Base-by-base conservation (phyloP, 352 stramenopile genomes). In the Sclerospora graminicola region DNA sequence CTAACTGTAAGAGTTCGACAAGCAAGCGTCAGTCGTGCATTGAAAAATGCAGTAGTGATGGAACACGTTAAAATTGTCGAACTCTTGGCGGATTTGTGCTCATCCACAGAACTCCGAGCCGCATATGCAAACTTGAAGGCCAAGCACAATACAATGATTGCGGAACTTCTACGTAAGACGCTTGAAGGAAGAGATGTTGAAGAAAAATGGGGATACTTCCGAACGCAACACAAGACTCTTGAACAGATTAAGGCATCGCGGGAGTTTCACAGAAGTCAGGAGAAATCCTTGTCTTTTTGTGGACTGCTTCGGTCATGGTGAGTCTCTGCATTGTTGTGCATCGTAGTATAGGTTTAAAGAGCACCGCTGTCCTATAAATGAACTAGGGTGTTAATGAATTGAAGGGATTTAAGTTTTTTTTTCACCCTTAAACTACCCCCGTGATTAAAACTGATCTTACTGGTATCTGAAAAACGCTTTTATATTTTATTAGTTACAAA, bases 151-250 rank as follows among this genome's bases (percentile, higher is more conserved):
- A 23, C 1, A 0, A 37, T 44, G 30, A 40, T 52, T 5, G 13
- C 37, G 20, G 41, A 57, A 9, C 20, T 57, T 4, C 26, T 57
- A n/a, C 35, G 36, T 10, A 48, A 52, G 18, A 44, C 35, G 9
- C 13, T 51, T 10, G 49, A 57, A n/a, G 15, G 15, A 3, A 20
- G 49, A 43, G 36, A 57, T 2, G 42, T 57, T 9, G 42, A 57
- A 42, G 48, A 56, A 16, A 56, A 50, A 14, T 56, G 49, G 49
- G 42, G 49, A 30, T 57, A 51, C 20, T 35, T 52, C 23, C 26
- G 49, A 11, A 44, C 42, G 10, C 49, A 57, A 7, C 49, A 47
- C 36, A 57, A 47, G 11, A 57, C 42, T 10, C 49, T 57, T 8
- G 37, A 57, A 15, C 16, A 43, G 27, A 45, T 39, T 16, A 57